phyloP scores from a whole-genome alignment of 2,329 filamentous ascomycete species.

The Tolypocladium tropicale region DNA sequence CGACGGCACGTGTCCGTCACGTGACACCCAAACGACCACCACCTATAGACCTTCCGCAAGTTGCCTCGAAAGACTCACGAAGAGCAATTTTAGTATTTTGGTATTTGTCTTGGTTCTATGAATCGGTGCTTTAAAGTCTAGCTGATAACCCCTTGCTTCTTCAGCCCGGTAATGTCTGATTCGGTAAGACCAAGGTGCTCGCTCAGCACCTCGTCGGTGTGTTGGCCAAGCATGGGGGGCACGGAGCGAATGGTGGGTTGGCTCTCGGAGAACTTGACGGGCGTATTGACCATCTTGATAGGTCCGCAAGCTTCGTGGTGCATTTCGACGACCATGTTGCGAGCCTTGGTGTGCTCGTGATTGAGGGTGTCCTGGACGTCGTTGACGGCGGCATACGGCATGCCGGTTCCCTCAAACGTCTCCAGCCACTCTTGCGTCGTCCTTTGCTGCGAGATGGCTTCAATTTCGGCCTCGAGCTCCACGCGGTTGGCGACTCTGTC shows the following conservation, averaged over 20 bases:
- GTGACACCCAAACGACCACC: not conserved
- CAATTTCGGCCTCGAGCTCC: constrained; percentile 69
- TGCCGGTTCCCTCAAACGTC: constrained; percentile 76
- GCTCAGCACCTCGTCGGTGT: constrained; percentile 67
- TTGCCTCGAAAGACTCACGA: not conserved
- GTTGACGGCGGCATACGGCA: constrained; percentile 91
- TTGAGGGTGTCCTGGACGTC: constrained; percentile 78
- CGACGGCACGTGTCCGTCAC: not conserved
- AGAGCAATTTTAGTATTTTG: not conserved
- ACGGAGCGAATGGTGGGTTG: constrained; percentile 64
- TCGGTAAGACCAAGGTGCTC: constrained; percentile 51
- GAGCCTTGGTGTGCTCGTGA: constrained; percentile 74
- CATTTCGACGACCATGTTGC: constrained; percentile 83
- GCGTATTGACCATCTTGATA: constrained; percentile 86
- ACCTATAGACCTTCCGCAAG: too few species aligned
- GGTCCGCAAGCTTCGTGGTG: constrained; percentile 75
- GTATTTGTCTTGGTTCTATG: not conserved
- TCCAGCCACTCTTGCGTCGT: constrained; percentile 85
- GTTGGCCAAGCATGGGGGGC: constrained; percentile 78
- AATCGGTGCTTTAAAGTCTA: constrained; percentile 18
- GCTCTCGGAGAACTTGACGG: constrained; percentile 85
- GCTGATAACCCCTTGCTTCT: constrained; percentile 54
- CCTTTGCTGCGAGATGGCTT: constrained; percentile 60
- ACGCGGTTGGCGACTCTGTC: constrained; percentile 59
- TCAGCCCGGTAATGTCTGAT: constrained; percentile 51